phyloP scores from a whole-genome alignment of 768 basidiomycete species.

The Tulasnella sp. region DNA sequence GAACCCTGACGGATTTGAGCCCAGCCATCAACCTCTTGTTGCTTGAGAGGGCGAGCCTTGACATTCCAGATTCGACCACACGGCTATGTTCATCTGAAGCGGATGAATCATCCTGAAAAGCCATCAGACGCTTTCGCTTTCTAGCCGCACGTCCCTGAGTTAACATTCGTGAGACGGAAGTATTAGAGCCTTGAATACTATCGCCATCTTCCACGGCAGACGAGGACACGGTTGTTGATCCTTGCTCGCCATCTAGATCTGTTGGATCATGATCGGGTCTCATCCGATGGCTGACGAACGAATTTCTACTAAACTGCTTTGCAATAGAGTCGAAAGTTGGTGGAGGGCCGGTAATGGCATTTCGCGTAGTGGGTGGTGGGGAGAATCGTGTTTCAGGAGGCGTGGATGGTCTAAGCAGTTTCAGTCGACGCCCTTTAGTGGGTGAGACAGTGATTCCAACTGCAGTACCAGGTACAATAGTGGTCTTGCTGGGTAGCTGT shows the following conservation, averaged over 20 bases:
- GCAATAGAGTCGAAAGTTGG: not conserved
- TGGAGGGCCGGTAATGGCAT: not conserved
- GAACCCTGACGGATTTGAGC: not conserved
- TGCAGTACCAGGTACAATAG: not conserved
- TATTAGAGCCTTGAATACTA: not conserved
- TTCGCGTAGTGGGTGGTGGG: not conserved
- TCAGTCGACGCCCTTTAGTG: conserved; percentile 13
- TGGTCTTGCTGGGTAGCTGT: not conserved
- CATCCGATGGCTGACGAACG: too few relatives aligned
- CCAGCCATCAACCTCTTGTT: conserved; percentile 34
- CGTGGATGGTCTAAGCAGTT: conserved; percentile 9
- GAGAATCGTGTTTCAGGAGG: not conserved
- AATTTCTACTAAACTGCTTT: not conserved
- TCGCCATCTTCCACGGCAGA: not conserved
- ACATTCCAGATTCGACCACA: conserved; percentile 18
- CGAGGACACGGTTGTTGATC: too few relatives aligned
- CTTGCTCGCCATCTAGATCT: not conserved
- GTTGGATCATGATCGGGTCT: not conserved
- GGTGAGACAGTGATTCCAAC: conserved; percentile 12
- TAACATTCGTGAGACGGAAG: not conserved
- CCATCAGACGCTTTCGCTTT: conserved; percentile 54
- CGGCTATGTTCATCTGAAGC: conserved; percentile 19
- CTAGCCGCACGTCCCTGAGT: conserved; percentile 32
- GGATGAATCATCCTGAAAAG: conserved; percentile 40
- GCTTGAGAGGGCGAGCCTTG: conserved; percentile 21